Base-by-base conservation (phyloP, 495 filamentous ascomycete genomes). In the Penicillium malachiteum region DNA sequence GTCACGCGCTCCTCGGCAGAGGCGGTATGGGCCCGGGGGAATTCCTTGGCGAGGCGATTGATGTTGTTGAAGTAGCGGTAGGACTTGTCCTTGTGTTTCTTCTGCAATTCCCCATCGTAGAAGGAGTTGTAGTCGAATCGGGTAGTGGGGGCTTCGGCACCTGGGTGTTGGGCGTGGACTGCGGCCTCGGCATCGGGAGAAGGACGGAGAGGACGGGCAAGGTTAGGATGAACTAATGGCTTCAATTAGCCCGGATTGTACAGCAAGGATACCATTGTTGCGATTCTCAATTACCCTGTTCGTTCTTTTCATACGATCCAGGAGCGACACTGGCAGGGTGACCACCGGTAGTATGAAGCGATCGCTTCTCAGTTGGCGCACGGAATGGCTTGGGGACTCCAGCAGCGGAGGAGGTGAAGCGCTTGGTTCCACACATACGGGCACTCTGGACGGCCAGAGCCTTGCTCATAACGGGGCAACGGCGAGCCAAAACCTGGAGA, bases 61-160 rank as follows among this genome's bases (percentile, higher is more conserved):
- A 98, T 98, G 79, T 98, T 98, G 80, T 98, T 98, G 84, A 98
- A 98, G 79, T 98, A 97, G 63, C 94, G 90, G 78, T 98, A 98
- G 37, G 91, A 96, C 78, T 96, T 97, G 80, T 98, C 95, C 79
- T 96, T 92, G 83, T 96, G 95, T 75, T 98, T 98, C 85, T 96
- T 97, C 62, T 95, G 91, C 54, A 98, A 75, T 69, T 98, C 93
- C 39, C 71, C 72, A 35, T 86, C 69, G 75, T 97, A 98, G 78
- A 97, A 98, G 46, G 68, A 86, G 62, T 96, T 83, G 61, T 98
- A 98, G 72, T 97, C 79, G 71, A 96, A 97, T 56, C 84, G 89
- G 46, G 71, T 70, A 34, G 62, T 64, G 13, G 78, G 83, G 37
- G 73, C 74, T 14, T 72, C 58, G 6, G 76, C 73, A 59, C 67